phyloP scores from a whole-genome alignment of 805 yeast genomes.

The Saccharomycopsis javanensis region DNA sequence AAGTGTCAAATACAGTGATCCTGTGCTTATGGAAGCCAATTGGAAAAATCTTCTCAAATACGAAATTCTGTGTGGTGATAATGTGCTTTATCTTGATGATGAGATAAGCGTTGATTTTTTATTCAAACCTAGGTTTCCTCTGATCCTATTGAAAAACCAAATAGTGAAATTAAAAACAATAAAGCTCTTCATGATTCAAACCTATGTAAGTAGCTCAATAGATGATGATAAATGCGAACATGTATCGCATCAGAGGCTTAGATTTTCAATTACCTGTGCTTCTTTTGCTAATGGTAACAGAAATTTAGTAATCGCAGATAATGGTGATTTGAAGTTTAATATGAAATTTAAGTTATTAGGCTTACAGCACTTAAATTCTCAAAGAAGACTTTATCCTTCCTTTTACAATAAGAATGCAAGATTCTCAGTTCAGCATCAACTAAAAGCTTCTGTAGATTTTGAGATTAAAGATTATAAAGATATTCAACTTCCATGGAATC shows the following conservation, averaged over 20 bases:
- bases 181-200: neutral
- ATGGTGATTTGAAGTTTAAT: neutral
- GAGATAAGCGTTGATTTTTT: neutral
- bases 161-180: neutral
- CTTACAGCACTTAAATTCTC: neutral
- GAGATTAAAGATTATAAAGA: neutral
- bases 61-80: neutral
- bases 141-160: neutral
- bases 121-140: neutral
- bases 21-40: conserved; percentile 1
- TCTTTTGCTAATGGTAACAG: neutral
- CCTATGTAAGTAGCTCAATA: neutral
- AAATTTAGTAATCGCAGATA: neutral
- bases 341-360: neutral
- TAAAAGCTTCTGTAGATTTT: neutral
- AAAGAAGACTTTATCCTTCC: neutral
- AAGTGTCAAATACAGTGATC: neutral
- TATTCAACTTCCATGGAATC: neutral
- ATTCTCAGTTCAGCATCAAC: neutral
- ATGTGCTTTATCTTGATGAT: neutral
- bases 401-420: neutral
- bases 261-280: neutral
- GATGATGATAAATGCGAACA: neutral
- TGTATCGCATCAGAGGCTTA: neutral
- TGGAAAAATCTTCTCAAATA: conserved; percentile 1